Evolutionary conservation across 2,329 filamentous ascomycete genomes (phyloP), one percentile per base, ranked within the genome.

Genomic region (Talaromyces amestolkiae): DNA sequence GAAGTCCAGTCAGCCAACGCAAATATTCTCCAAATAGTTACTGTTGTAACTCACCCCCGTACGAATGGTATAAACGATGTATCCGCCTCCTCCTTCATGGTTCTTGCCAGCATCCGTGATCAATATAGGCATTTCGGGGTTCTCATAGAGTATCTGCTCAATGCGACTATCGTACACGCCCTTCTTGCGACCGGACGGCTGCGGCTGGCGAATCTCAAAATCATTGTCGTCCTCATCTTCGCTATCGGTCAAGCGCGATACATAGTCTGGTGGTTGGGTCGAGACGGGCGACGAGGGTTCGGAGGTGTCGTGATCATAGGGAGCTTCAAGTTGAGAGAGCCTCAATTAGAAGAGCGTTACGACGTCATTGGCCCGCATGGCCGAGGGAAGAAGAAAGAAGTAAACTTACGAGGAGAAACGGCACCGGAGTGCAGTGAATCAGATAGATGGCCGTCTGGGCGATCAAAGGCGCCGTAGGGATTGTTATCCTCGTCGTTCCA

Each of bases 401-500:
- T 33, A 8, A n/a, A 83, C 86, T 84, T 81, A 90, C 86, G 72
- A 53, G 77, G 72, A 68, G 81, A 77, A 65, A 79, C 68, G n/a
- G 73, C 73, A 31, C 64, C 64, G 56, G 89, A 88, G 45, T 89
- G 91, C 63, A 87, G 82, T 24, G 89, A 87, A 74, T 90, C 87
- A 22, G 84, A 92, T 54, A 87, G 85, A 76, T 90, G 87, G 68
- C 91, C 91, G 78, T 96, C 91, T 73, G 91, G 88, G 72, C 91
- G 90, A 78, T 95, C 91, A 82, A 96, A 97, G 78, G 92, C 94
- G 73, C 93, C 93, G 75, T 98, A 97, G 5, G 94, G 94, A 78
- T 98, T 98, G 81, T 98, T 98, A 76, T 98, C 92, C 81, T 98
- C 94, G 83, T 98, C 93, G 85, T 97, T 96, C 94, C 94, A 98